Conservation (phyloP, 1,284 basidiomycete species). For the Cutaneotrichosporon cavernicola region DNA sequence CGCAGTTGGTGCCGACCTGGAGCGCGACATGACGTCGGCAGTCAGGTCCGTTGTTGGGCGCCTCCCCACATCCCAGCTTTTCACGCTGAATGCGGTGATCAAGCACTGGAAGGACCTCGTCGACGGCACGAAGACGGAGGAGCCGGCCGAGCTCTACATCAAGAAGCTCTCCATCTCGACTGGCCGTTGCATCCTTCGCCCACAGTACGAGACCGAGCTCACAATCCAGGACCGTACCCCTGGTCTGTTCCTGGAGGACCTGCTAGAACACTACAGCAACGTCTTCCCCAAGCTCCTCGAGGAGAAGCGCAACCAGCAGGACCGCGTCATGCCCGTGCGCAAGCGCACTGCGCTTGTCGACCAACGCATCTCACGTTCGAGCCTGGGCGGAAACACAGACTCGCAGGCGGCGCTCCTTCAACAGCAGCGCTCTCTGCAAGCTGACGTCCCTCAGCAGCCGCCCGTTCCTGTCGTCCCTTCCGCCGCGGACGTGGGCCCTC, state of each 20-base stretch:
- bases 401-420: constrained; percentile 52
- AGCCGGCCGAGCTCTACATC: constrained; percentile 69
- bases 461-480: constrained; percentile 14
- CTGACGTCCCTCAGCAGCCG: constrained; percentile 9
- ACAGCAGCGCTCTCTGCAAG: constrained; percentile 24
- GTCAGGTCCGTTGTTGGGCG: constrained; percentile 67
- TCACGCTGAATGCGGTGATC: constrained; percentile 75
- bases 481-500: neutral
- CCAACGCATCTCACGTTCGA: constrained; percentile 67
- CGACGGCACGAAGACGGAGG: constrained; percentile 62
- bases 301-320: constrained; percentile 79
- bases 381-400: constrained; percentile 55
- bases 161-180: constrained; percentile 82
- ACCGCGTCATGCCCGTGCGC: constrained; percentile 72
- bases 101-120: constrained; percentile 73
- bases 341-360: constrained; percentile 87
- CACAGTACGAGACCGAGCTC: constrained; percentile 74
- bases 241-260: constrained; percentile 75
- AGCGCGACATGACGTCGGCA: constrained; percentile 64
- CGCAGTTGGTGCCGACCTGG: constrained; percentile 61
- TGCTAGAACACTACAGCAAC: constrained; percentile 70
- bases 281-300: constrained; percentile 77
- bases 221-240: constrained; percentile 84
- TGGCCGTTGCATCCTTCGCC: constrained; percentile 78
- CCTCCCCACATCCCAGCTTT: constrained; percentile 75